Base-by-base conservation (phyloP, 2,329 filamentous ascomycete species). In the Neodidymelliopsis sp. region DNA sequence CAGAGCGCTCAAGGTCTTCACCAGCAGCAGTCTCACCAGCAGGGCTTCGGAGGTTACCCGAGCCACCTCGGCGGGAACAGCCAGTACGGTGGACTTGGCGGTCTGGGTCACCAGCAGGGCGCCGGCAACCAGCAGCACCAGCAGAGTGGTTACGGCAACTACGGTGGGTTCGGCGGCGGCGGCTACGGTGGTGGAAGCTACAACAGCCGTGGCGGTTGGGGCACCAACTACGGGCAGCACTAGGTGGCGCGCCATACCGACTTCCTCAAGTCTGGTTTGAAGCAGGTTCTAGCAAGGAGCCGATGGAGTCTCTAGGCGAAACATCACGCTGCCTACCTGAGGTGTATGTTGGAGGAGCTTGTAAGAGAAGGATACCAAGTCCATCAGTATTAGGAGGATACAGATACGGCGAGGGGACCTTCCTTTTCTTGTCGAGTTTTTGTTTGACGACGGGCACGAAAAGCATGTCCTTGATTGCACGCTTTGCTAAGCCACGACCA, bases 41-140 rank as follows among this genome's bases (percentile, higher is more conserved):
- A 81, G 65, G 78, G 76, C 34, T 84, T 83, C 57, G 79, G 80
- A 41, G 78, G 76, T 33, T 85, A 85, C 56, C 80, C 80, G 22
- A 72, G 75, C 48, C 78, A 81, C 42, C 60, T 81, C 53, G 67
- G 72, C 25, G 71, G 73, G 24, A 76, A 78, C 54, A 74, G 72
- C 53, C 74, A 79, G 45, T 81, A 83, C 62, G 83, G 81, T 30
- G 79, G 77, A 44, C 75, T 83, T 28, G 79, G 79, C 46, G 80
- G 79, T 36, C 74, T 81, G 35, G 79, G 79, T 33, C 77, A 79
- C 55, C 77, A 78, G 56, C 74, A 71, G 51, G 74, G 70, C 20
- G 75, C 75, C 51, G 67, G 63, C 53, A 75, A 78, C 56, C 77
- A 79, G 66, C 54, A 49, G 39, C 46, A 49, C 16, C 53, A 56